Conservation (phyloP, 257 asterid species). For the Ilex aquifolium region DNA sequence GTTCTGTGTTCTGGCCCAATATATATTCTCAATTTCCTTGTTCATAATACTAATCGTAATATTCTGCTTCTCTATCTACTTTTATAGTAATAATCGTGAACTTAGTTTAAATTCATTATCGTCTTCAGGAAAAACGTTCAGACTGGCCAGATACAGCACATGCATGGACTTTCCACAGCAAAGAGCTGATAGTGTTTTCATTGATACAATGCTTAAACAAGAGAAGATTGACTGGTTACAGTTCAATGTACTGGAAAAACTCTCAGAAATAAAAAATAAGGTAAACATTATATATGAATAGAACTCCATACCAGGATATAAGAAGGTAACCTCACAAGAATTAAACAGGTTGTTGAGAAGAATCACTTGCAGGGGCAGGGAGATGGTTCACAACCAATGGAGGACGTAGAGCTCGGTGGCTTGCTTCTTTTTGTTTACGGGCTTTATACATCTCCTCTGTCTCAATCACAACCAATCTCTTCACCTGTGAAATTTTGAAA, state of each 20-base stretch:
- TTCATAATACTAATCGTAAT: not conserved
- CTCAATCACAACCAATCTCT: conserved; percentile 69
- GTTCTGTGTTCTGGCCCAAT: not conserved
- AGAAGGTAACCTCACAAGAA: conserved; percentile 17
- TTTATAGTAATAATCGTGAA: too few species aligned
- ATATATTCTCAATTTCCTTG: not conserved
- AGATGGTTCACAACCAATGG: conserved; percentile 56
- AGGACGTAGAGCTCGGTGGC: conserved; percentile 59
- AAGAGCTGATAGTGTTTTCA: too few species aligned
- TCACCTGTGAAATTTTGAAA: conserved; percentile 33
- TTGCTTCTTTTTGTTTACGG: conserved; percentile 50
- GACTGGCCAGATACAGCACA: too few species aligned
- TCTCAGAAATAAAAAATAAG: too few species aligned
- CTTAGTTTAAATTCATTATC: too few species aligned
- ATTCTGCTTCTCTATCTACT: not conserved
- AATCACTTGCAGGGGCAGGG: conserved; percentile 21
- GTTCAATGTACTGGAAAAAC: too few species aligned
- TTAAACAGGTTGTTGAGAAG: conserved; percentile 21
- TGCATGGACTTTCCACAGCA: too few species aligned
- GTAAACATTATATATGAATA: too few species aligned
- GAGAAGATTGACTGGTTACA: too few species aligned
- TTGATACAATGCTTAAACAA: too few species aligned
- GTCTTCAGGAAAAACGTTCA: too few species aligned
- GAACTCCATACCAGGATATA: not conserved
- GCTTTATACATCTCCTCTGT: conserved; percentile 76